Conservation (phyloP, 306 rosid species). For the Cotoneaster glaucophyllus region DNA sequence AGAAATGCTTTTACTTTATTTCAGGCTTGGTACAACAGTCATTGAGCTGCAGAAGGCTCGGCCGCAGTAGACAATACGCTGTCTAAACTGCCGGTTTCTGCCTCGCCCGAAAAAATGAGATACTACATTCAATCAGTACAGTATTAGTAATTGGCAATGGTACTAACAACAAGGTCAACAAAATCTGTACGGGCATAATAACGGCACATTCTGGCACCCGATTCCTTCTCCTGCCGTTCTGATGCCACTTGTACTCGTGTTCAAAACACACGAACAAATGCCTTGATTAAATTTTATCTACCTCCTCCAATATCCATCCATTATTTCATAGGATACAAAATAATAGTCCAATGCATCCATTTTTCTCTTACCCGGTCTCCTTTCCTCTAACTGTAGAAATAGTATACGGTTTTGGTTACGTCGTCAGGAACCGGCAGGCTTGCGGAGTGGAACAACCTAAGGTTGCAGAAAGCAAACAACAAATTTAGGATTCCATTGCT, state of each 20-base stretch:
- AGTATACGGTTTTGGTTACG: slow-evolving; percentile 11
- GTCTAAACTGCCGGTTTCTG: not conserved
- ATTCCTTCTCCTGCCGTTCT: not conserved
- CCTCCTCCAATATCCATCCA: not conserved
- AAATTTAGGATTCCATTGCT: not conserved
- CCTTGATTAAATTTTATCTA: not conserved
- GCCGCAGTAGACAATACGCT: not conserved
- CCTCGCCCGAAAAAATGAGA: not conserved
- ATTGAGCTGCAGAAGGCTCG: not conserved
- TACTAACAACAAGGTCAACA: not conserved
- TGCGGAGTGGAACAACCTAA: slow-evolving; percentile 36
- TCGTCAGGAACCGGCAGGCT: slow-evolving; percentile 21
- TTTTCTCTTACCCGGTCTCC: not conserved
- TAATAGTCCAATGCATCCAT: not conserved
- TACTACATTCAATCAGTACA: not conserved
- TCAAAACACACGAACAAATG: not conserved
- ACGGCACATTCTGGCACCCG: not conserved
- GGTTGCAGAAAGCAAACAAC: not conserved
- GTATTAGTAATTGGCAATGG: not conserved
- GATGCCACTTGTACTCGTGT: not conserved
- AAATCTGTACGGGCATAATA: slow-evolving; percentile 1
- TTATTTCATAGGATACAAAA: not conserved
- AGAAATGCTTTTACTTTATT: not conserved
- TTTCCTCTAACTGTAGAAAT: slow-evolving; percentile 20
- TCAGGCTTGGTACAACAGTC: not conserved